phyloP scores from a whole-genome alignment of 305 asterid species.

The Fraxinus sp. region DNA sequence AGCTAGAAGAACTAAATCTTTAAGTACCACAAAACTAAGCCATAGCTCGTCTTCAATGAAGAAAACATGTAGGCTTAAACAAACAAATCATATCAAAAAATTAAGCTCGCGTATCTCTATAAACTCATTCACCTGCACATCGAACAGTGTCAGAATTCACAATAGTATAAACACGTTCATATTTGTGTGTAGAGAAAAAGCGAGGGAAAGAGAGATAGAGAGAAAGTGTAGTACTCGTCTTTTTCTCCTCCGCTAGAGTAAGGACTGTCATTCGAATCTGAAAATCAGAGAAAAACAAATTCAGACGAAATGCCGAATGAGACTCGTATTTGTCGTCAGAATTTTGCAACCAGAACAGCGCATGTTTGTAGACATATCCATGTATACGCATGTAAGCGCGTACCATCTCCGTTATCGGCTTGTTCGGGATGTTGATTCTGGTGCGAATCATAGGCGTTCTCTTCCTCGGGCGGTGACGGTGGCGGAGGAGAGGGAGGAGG shows the following conservation, averaged over 20 bases:
- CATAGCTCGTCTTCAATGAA: constrained; percentile 12
- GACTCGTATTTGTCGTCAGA: constrained; percentile 22
- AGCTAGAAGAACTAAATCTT: constrained; percentile 23
- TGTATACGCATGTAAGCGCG: constrained; percentile 20
- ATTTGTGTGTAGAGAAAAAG: constrained; percentile 14
- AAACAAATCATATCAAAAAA: constrained; percentile 22
- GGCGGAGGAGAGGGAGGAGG: constrained; percentile 30
- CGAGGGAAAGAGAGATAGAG: constrained; percentile 24
- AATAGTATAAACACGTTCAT: constrained; percentile 10
- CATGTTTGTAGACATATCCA: constrained; percentile 28
- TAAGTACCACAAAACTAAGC: constrained; percentile 13
- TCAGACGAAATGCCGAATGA: constrained; percentile 30
- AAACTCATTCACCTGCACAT: constrained; percentile 25
- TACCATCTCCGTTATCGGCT: constrained; percentile 42
- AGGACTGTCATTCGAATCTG: constrained; percentile 71
- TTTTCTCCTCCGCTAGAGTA: constrained; percentile 59
- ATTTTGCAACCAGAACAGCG: constrained; percentile 21
- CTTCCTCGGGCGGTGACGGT: constrained; percentile 40
- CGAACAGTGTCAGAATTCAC: constrained; percentile 14
- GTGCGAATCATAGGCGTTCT: constrained; percentile 44
- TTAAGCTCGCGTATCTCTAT: constrained; percentile 42
- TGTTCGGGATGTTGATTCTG: constrained; percentile 51
- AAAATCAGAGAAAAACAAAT: constrained; percentile 30
- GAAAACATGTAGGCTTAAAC: neutral
- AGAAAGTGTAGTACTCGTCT: constrained; percentile 53